phyloP scores from a whole-genome alignment of 1,139 yeast genomes.

The Hemisphaericaspora lyxosophila region DNA sequence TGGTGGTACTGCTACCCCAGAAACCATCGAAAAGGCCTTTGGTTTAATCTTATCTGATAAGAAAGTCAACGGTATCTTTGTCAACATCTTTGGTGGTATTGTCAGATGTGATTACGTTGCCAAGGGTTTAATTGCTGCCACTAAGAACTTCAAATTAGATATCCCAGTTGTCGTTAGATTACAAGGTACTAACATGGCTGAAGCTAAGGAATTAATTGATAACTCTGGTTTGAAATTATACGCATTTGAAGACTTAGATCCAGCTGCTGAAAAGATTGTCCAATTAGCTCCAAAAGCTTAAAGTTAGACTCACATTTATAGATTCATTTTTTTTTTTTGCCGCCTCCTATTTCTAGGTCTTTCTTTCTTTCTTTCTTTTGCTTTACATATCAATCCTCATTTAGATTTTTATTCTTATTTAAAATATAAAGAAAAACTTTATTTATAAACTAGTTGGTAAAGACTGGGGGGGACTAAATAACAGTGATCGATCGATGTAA shows the following conservation, averaged over 20 bases:
- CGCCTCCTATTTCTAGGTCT: too few relatives aligned
- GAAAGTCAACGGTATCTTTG: conserved; percentile 93
- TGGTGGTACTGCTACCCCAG: conserved; percentile 99
- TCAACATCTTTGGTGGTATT: conserved; percentile 98
- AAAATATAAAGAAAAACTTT: not conserved
- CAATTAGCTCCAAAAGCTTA: conserved; percentile 49
- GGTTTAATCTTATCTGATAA: conserved; percentile 86
- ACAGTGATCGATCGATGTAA: too few relatives aligned
- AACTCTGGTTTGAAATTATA: conserved; percentile 92
- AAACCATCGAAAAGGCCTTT: conserved; percentile 96
- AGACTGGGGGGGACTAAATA: not conserved
- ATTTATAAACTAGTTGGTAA: not conserved
- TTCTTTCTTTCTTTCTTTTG: not conserved
- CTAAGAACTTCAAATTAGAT: conserved; percentile 92
- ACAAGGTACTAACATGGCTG: conserved; percentile 94
- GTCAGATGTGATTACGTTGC: conserved; percentile 99
- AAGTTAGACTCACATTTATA: not conserved
- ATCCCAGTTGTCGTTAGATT: conserved; percentile 97
- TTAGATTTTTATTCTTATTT: conserved; percentile 2
- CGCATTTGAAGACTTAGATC: conserved; percentile 90
- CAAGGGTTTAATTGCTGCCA: conserved; percentile 90
- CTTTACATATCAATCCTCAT: conserved; percentile 1
- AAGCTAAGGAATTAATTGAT: conserved; percentile 83
- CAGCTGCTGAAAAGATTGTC: conserved; percentile 96
- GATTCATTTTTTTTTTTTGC: conserved; percentile 1